These are phyloP conservation scores for Phlegmacium glaucopus DNA, from an alignment of 768 basidiomycete genomes.

Conservation along the genomic window DNA sequence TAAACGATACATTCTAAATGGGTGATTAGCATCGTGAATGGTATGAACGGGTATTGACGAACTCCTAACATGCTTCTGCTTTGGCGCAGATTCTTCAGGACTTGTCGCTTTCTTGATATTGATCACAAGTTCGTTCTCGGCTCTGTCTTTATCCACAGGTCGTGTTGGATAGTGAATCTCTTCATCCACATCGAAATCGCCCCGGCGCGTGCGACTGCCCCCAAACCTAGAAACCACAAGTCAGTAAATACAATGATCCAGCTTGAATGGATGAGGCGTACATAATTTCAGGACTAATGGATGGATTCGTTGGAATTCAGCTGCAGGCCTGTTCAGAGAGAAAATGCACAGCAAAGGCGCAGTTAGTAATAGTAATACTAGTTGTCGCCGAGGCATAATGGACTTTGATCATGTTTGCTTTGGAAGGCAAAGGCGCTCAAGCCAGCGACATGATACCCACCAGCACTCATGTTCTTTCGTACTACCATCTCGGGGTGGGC, in stretches of 20 bases:
- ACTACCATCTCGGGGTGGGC: conserved; percentile 9
- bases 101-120: conserved; percentile 99
- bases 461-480: conserved; percentile 9
- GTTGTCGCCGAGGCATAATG: too few species aligned
- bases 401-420: conserved; percentile 14
- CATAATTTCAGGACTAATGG: neutral
- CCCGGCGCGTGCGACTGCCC: conserved; percentile 31
- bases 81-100: conserved; percentile 93
- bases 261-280: neutral
- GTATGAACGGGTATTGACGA: conserved; percentile 27
- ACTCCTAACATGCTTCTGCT: conserved; percentile 99
- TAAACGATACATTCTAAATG: conserved; percentile 92
- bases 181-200: conserved; percentile 68
- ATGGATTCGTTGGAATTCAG: neutral
- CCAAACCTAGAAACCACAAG: conserved; percentile 34
- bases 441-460: neutral
- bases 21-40: conserved; percentile 2
- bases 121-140: conserved; percentile 87
- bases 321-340: neutral
- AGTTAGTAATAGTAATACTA: too few species aligned
- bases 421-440: neutral
- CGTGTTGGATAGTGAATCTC: conserved; percentile 94
- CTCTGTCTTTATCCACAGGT: conserved; percentile 98
- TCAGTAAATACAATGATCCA: neutral
- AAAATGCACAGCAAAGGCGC: neutral